Conservation (phyloP, 164 flowering plant species). For the Nymphaea thermarum region DNA sequence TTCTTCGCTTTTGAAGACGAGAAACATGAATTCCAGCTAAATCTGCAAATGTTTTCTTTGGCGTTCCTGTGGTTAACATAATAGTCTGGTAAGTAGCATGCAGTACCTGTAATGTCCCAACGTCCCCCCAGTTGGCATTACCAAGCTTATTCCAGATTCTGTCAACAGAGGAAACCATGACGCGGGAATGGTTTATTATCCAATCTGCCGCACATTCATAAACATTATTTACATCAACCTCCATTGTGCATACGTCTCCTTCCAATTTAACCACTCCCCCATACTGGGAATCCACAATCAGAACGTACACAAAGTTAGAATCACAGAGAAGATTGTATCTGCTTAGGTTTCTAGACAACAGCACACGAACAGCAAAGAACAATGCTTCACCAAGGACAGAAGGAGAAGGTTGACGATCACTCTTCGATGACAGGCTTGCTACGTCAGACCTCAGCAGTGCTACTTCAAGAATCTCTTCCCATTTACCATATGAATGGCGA, state of each 20-base stretch:
- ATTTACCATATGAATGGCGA: slow-evolving; percentile 64
- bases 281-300: slow-evolving; percentile 69
- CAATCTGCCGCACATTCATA: slow-evolving; percentile 71
- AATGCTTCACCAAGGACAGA: slow-evolving; percentile 67
- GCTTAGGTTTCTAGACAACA: slow-evolving; percentile 66
- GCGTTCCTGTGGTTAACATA: slow-evolving; percentile 48
- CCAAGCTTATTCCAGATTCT: slow-evolving; percentile 94
- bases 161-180: slow-evolving; percentile 60
- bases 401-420: slow-evolving; percentile 38
- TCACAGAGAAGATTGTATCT: slow-evolving; percentile 35
- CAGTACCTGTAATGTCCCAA: slow-evolving; percentile 65
- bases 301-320: slow-evolving; percentile 48
- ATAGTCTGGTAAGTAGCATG: slow-evolving; percentile 74
- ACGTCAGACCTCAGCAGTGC: slow-evolving; percentile 68
- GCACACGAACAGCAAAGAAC: slow-evolving; percentile 62
- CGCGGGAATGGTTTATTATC: slow-evolving; percentile 43
- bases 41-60: slow-evolving; percentile 61
- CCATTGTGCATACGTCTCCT: slow-evolving; percentile 65
- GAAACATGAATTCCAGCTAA: slow-evolving; percentile 63
- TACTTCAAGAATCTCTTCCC: slow-evolving; percentile 79
- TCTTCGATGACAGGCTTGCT: slow-evolving; percentile 29
- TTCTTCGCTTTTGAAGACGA: slow-evolving; percentile 58
- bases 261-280: slow-evolving; percentile 84
- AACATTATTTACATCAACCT: slow-evolving; percentile 43
- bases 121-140: slow-evolving; percentile 91